Evolutionary conservation across 768 basidiomycete species (phyloP), one percentile per base, ranked within the genome.

Genomic region (Baorangia bicolor): DNA sequence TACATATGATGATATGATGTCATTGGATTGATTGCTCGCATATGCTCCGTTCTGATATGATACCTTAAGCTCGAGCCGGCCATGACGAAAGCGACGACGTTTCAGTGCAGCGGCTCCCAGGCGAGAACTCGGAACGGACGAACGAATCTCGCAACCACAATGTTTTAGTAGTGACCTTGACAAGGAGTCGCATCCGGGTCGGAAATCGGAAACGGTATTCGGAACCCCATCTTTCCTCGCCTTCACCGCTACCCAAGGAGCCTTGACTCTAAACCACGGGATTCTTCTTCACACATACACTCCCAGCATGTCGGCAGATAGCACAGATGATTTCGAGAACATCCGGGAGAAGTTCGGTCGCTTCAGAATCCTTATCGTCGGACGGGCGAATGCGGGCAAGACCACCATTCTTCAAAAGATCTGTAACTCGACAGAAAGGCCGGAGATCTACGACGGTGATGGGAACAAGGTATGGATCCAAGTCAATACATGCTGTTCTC

Each of bases 311-410:
- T 30, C 47, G 0, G 4, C 27, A 23, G 37, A 33, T 18, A 33
- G 31, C 12, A 28, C 25, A 5, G 5, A 30, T 1, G 25, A 7
- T 13, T 38, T 38, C 5, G 1, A 25, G 23, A 21, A 45, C 1
- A 37, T 56, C 31, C 50, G 4, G 0, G 25, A 28, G 0, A 45
- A 39, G 23, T 49, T 55, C n/a, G 40, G 52, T 6, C 37, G 43
- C 5, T 51, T 51, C 43, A 38, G 54, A n/a, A 35, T 42, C 25
- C 51, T 52, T 4, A 16, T 57, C 40, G 13, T 43, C 18, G 44
- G 57, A 18, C 46, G 52, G 11, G 52, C 53, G 2, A 49, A 49
- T 10, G 45, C 56, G 13, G 51, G 45, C 25, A 57, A 55, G 40
- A 57, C 47, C 11, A 57, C 56, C n/a, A 31, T 49, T 16, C 52